Evolutionary conservation across 139 green algal species (phyloP).

Genomic region (Eudorina sp.): DNA sequence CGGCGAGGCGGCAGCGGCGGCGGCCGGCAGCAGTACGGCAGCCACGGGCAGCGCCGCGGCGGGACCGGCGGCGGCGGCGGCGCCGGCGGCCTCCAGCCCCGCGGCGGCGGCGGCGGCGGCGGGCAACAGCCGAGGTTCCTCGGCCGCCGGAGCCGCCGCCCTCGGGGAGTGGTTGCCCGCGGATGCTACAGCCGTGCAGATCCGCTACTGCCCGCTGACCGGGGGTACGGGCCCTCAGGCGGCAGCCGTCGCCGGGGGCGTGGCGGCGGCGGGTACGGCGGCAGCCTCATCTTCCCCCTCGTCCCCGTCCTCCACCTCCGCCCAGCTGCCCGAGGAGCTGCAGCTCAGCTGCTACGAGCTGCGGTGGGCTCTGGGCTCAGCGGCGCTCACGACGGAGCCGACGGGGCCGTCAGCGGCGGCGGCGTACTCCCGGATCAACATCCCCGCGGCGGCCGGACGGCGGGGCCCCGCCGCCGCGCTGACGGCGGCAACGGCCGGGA

Average conservation of each 20-base stretch:
- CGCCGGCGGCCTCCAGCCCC: not conserved
- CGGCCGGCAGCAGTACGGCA: not conserved
- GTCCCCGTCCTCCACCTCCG: not conserved
- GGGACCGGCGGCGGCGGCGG: conserved; percentile 8
- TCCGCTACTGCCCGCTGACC: conserved; percentile 8
- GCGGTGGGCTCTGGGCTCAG: not conserved
- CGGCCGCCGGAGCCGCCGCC: not conserved
- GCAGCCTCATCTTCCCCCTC: not conserved
- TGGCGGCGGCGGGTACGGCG: too few species aligned
- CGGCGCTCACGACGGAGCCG: not conserved
- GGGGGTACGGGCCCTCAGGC: not conserved
- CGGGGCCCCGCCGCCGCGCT: not conserved
- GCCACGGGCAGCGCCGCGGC: too few species aligned
- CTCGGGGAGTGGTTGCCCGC: conserved; percentile 5
- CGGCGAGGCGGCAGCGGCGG: not conserved
- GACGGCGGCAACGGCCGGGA: not conserved
- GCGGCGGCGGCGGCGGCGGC: not conserved
- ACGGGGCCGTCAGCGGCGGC: not conserved
- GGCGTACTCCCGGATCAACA: not conserved
- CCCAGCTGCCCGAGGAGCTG: not conserved
- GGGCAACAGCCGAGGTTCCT: not conserved
- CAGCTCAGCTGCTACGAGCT: conserved; percentile 32
- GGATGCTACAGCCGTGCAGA: not conserved
- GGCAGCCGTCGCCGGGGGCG: not conserved
- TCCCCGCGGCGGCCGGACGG: not conserved